Base-by-base conservation (phyloP, 192 early-diverging fungal genomes). In the Phlyctochytrium planicorne region DNA sequence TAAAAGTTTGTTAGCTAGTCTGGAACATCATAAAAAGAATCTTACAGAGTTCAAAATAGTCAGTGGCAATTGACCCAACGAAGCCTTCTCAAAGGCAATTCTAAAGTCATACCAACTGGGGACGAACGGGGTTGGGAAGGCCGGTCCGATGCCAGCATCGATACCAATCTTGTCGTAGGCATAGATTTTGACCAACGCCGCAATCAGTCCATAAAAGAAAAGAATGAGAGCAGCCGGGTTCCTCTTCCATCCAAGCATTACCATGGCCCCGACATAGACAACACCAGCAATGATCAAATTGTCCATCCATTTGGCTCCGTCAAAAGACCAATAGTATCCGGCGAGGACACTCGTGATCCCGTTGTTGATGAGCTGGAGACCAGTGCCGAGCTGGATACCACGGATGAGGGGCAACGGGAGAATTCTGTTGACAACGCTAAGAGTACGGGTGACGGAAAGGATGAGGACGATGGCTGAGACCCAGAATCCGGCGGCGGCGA, bases 381-480 rank as follows among this genome's bases (percentile, higher is more conserved):
- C 90, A 1, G 94, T 90, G 33, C 92, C 94, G 63, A 96, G 81
- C 78, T 92, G 94, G 61, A 94, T 82, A 20, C 90, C 91, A 64
- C 90, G 90, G 68, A 94, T 85, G 12, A 94, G 79, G 0, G 89
- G 66, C 1, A 68, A 40, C 34, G 66, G 66, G 29, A 55, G 61
- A 17, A 68, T 55, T 30, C 55, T 55, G 29, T 68, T 60, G 0
- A 68, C 61, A 4, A 59, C 57, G 1, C 57, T 47, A 3, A 68
- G 35, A 1, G 61, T 27, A 12, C 85, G 82, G 34, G 93, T 93
- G 20, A 86, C 52, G 25, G 89, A 87, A 23, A 96, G 80, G 62
- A 89, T 59, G 52, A 91, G 73, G 55, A 93, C 74, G 14, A 91
- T 76, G 0, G 82, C 80, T 29, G 84, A 85, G 47, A 91, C 88